Conservation (phyloP, 2,329 filamentous ascomycete species). For the Xylaria sp. region DNA sequence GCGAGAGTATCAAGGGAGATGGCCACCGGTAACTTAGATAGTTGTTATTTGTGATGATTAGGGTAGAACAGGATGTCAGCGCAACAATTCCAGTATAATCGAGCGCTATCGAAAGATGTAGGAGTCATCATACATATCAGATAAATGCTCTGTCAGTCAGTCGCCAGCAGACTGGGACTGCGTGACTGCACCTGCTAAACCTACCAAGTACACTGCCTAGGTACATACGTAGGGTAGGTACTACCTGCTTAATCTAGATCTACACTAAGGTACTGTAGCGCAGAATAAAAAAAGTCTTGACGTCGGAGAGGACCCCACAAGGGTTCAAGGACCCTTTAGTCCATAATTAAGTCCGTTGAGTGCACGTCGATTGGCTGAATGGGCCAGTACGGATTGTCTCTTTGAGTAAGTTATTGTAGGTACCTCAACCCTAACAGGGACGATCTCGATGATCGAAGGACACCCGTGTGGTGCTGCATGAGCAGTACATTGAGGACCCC, state of each 20-base stretch:
- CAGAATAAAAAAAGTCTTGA: conserved; percentile 41
- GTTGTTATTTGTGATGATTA: neutral
- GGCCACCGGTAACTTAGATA: neutral
- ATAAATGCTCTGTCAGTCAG: neutral
- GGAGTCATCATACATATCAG: conserved; percentile 48
- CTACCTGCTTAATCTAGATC: neutral
- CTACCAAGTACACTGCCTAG: no score
- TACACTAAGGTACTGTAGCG: neutral
- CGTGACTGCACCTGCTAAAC: neutral
- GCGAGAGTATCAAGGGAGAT: conserved; percentile 3
- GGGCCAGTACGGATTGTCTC: neutral
- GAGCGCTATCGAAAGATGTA: conserved; percentile 39
- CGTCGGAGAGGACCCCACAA: conserved; percentile 40
- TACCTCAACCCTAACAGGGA: neutral
- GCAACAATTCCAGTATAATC: neutral
- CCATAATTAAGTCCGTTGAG: neutral
- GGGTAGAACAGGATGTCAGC: neutral
- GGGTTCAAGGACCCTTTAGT: conserved; percentile 1
- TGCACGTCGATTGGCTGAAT: neutral
- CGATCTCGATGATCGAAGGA: neutral
- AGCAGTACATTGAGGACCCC: neutral
- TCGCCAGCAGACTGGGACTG: neutral
- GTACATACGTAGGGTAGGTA: no score
- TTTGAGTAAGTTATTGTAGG: neutral
- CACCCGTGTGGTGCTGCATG: neutral